Evolutionary conservation across 2,329 filamentous ascomycete genomes (phyloP).

Genomic region (Hirsutella minnesotensis): DNA sequence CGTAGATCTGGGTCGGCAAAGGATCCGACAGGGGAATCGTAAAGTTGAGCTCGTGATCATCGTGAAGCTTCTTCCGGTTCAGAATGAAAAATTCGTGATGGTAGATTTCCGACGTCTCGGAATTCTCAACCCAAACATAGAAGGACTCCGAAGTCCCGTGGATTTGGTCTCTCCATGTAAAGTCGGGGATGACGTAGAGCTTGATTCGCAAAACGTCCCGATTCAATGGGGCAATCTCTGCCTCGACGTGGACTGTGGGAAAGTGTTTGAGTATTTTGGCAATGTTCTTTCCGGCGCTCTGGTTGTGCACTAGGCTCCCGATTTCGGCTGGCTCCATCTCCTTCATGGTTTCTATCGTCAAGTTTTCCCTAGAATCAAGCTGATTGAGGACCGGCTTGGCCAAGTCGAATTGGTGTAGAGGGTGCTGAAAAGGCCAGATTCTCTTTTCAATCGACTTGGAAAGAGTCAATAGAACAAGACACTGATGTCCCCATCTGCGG

Average conservation of each 20-base stretch:
- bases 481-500: conserved; percentile 90
- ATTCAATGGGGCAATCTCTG: conserved; percentile 91
- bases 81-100: conserved; percentile 97
- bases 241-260: conserved; percentile 80
- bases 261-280: conserved; percentile 78
- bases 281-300: conserved; percentile 73
- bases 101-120: conserved; percentile 93
- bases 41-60: conserved; percentile 96
- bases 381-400: conserved; percentile 73
- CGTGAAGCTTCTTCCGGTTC: conserved; percentile 76
- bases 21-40: conserved; percentile 93
- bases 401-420: conserved; percentile 88
- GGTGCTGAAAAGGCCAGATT: conserved; percentile 91
- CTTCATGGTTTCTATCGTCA: conserved; percentile 70
- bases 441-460: conserved; percentile 97
- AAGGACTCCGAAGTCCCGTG: conserved; percentile 94
- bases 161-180: conserved; percentile 85
- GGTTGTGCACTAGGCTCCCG: conserved; percentile 81
- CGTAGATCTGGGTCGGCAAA: conserved; percentile 89
- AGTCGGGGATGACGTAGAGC: conserved; percentile 77
- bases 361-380: conserved; percentile 65
- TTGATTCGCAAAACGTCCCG: conserved; percentile 88
- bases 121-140: conserved; percentile 99
- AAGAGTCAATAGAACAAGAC: conserved; percentile 76
- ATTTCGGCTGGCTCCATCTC: conserved; percentile 94